phyloP scores from a whole-genome alignment of 208 protist genomes.

The Angomonas ambiguus region DNA sequence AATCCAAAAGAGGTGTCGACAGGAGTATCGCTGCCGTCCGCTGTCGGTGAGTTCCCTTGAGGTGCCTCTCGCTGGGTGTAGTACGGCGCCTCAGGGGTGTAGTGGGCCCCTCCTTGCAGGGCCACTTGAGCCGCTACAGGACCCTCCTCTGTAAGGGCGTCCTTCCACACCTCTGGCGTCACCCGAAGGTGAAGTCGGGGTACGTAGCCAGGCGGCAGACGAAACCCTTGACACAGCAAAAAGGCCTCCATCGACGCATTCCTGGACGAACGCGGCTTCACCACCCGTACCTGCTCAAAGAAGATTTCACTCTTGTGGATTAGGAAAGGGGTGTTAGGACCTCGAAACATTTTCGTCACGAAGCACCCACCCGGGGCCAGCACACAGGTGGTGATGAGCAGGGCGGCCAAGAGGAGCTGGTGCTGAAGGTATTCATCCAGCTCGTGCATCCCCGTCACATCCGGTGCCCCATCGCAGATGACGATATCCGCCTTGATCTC shows the following conservation, averaged over 20 bases:
- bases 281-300: conserved; percentile 93
- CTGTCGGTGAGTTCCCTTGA: too few relatives aligned
- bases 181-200: conserved; percentile 29
- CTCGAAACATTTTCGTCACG: conserved; percentile 98
- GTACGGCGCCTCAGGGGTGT: neutral
- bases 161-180: neutral
- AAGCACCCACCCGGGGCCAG: conserved; percentile 92
- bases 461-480: conserved; percentile 98
- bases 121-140: neutral
- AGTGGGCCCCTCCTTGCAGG: neutral
- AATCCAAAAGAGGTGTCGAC: too few relatives aligned
- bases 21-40: too few relatives aligned
- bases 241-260: conserved; percentile 96
- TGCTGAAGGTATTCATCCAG: conserved; percentile 99
- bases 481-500: conserved; percentile 93
- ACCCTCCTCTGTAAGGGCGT: neutral
- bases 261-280: conserved; percentile 96
- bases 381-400: conserved; percentile 97
- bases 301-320: conserved; percentile 95
- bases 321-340: conserved; percentile 91
- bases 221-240: conserved; percentile 92
- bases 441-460: conserved; percentile 99
- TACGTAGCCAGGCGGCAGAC: conserved; percentile 81
- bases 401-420: conserved; percentile 96
- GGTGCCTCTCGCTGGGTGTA: neutral